These are phyloP conservation scores for Blastobotrys capitulatus DNA, from an alignment of 1,139 yeast genomes.

Conservation along the genomic window DNA sequence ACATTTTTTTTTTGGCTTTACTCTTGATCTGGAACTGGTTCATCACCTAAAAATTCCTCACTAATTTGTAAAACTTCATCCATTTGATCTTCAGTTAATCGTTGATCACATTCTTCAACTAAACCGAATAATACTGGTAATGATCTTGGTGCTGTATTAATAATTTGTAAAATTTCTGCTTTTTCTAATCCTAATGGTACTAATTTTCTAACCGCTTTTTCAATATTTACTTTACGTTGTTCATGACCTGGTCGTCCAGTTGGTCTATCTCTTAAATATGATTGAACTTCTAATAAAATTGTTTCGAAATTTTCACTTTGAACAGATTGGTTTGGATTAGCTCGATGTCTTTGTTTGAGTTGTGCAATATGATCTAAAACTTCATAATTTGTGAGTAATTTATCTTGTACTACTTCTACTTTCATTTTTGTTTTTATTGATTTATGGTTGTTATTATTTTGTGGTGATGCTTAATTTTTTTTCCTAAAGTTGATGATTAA, in stretches of 20 bases:
- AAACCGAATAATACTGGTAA: constrained; percentile 73
- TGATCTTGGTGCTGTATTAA: constrained; percentile 73
- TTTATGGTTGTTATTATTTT: not conserved
- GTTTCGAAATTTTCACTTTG: constrained; percentile 46
- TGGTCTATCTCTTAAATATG: constrained; percentile 46
- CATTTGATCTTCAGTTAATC: constrained; percentile 59
- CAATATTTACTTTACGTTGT: constrained; percentile 46
- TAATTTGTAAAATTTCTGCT: constrained; percentile 77
- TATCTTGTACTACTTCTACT: constrained; percentile 49
- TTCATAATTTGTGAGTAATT: constrained; percentile 66
- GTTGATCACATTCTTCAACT: constrained; percentile 86
- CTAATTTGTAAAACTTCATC: constrained; percentile 18
- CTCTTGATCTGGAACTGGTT: constrained; percentile 19
- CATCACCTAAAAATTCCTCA: constrained; percentile 18
- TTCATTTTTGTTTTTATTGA: constrained; percentile 25
- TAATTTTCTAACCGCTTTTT: constrained; percentile 42
- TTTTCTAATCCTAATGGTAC: constrained; percentile 60
- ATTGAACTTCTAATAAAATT: constrained; percentile 54
- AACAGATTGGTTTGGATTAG: constrained; percentile 4
- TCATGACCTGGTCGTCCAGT: constrained; percentile 35
- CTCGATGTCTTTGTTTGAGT: constrained; percentile 39
- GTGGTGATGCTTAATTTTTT: too few relatives aligned
- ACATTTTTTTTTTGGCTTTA: constrained; percentile 3
- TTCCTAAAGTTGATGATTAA: too few relatives aligned
- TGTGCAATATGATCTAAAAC: constrained; percentile 56